Evolutionary conservation across 768 basidiomycete species (phyloP), one percentile per base, ranked within the genome.

Genomic region (Kwoniella mangroviensis): DNA sequence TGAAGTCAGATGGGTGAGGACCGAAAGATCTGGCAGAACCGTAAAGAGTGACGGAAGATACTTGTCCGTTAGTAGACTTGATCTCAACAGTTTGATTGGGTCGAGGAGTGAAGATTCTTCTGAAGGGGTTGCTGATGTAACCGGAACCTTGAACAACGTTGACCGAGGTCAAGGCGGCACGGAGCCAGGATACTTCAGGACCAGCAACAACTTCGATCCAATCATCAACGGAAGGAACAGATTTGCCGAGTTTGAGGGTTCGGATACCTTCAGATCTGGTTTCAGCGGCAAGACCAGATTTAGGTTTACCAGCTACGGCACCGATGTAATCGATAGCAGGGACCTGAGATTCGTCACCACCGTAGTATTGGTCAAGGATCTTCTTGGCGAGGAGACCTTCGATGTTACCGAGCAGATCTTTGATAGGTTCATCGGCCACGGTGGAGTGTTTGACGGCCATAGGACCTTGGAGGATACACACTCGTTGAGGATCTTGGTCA

Each of bases 401-500:
- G 84, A 98, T 91, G 84, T 90, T 91, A 63, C 93, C 94, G 60
- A 99, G 88, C 64, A 99, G 86, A 40, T 96, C 92, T 76, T 90
- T 92, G 82, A 98, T 91, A 7, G 97, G 94, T 83, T 96, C 93
- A 78, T 99, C 94, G 84, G 94, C 96, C 78, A 89, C 85, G 52
- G 86, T 89, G 10, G 93, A 89, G 84, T 93, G 90, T 83, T 92
- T 94, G 71, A 89, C 93, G 1, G 97, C 94, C 60, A 99, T 91
- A 15, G 97, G 97, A 22, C 97, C 97, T 84, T 97, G 94, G 63
- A 99, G 88, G 76, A 99, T 96, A 80, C 94, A 96, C 28, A 98
- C 95, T 71, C 97, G 91, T 83, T 99, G 93, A 26, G 96, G 96
- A 83, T 98, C 97, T 85, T 96, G 94, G 84, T 98, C 97, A 79